Evolutionary conservation across 208 protist species (phyloP).

Genomic region (Crithidia expoeki): DNA sequence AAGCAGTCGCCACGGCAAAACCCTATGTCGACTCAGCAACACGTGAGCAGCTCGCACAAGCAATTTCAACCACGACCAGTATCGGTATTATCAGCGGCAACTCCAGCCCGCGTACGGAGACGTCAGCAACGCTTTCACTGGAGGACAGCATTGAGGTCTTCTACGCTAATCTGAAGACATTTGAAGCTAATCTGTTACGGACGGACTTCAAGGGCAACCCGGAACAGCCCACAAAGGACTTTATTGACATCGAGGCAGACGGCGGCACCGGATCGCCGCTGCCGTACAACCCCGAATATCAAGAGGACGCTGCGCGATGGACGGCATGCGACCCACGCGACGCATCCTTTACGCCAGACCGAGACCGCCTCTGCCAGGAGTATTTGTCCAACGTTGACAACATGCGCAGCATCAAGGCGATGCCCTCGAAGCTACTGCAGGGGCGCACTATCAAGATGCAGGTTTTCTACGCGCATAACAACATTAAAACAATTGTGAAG

Average conservation of each 20-base stretch:
- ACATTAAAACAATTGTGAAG: slow-evolving; percentile 81
- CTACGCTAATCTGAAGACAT: slow-evolving; percentile 22
- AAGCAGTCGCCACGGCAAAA: not conserved
- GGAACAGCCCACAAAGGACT: slow-evolving; percentile 61
- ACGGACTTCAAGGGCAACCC: slow-evolving; percentile 53
- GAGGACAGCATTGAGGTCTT: slow-evolving; percentile 27
- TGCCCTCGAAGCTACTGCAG: slow-evolving; percentile 62
- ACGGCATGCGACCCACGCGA: slow-evolving; percentile 71
- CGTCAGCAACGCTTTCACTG: slow-evolving; percentile 4
- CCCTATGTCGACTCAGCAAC: not conserved
- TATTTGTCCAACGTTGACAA: slow-evolving; percentile 81
- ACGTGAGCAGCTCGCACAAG: too few relatives aligned
- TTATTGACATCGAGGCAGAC: slow-evolving; percentile 61
- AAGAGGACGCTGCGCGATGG: slow-evolving; percentile 38
- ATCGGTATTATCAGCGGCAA: too few relatives aligned
- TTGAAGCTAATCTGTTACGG: slow-evolving; percentile 45
- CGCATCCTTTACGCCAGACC: slow-evolving; percentile 58
- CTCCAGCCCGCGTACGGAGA: not conserved
- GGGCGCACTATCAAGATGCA: slow-evolving; percentile 86
- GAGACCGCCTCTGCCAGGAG: slow-evolving; percentile 65
- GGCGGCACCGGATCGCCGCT: slow-evolving; percentile 46
- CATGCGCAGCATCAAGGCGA: slow-evolving; percentile 78
- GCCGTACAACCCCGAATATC: slow-evolving; percentile 45
- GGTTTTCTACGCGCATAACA: slow-evolving; percentile 73
- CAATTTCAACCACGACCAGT: too few relatives aligned